Evolutionary conservation across 2,329 filamentous ascomycete genomes (phyloP).

Genomic region (Dothideomycetes sp.): DNA sequence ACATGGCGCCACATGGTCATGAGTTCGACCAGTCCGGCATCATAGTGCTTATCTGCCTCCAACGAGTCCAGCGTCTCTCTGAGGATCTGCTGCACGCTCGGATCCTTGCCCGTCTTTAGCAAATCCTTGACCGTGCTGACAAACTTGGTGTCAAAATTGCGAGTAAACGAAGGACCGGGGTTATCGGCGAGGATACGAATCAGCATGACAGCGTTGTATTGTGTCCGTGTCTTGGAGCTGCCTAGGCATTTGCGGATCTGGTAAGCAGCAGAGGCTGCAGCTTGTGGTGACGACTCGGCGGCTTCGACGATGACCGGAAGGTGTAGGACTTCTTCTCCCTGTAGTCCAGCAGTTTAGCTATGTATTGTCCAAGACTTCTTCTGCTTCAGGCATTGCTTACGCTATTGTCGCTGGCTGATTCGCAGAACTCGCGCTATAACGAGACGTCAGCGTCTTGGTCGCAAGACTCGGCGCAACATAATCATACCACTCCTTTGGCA

Average conservation of each 20-base stretch:
- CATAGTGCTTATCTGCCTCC: constrained; percentile 60
- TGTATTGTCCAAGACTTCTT: constrained; percentile 10
- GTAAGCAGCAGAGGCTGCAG: constrained; percentile 71
- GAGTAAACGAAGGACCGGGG: constrained; percentile 81
- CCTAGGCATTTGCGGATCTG: constrained; percentile 79
- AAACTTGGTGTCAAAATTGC: constrained; percentile 80
- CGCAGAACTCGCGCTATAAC: constrained; percentile 69
- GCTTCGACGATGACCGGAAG: constrained; percentile 90
- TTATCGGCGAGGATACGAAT: constrained; percentile 87
- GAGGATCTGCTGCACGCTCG: constrained; percentile 72
- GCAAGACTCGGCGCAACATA: neutral
- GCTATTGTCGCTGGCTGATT: constrained; percentile 53
- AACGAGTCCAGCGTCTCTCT: constrained; percentile 78
- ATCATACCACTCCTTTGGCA: constrained; percentile 55
- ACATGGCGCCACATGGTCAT: constrained; percentile 85
- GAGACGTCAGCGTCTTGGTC: constrained; percentile 7
- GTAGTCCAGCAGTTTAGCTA: constrained; percentile 17
- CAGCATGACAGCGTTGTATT: constrained; percentile 96
- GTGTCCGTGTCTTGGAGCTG: constrained; percentile 51
- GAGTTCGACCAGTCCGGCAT: constrained; percentile 63
- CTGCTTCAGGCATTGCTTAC: constrained; percentile 32
- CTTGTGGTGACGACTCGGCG: constrained; percentile 81
- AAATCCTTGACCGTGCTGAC: constrained; percentile 65
- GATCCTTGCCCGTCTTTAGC: constrained; percentile 60
- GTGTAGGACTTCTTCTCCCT: constrained; percentile 85